Evolutionary conservation across 2,329 filamentous ascomycete genomes (phyloP), one percentile per base, ranked within the genome.

Genomic region (Aspergillus niger): DNA sequence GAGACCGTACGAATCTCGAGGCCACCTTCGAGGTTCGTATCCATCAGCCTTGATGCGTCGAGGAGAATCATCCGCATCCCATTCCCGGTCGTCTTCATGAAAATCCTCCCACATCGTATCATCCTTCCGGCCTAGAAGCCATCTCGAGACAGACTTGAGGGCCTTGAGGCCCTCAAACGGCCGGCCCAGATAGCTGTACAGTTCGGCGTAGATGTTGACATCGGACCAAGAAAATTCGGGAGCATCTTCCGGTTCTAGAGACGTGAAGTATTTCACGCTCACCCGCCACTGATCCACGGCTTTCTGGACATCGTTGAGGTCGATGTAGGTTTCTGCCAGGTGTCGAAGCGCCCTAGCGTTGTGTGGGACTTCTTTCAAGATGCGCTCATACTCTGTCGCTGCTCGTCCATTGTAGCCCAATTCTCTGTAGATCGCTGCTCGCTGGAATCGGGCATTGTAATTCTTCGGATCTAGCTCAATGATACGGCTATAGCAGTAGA

Each of bases 41-140:
- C 84, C 84, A 2, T 84, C 75, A 5, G 91, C 83, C 59, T 83
- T 76, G 2, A 80, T 74, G 59, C 93, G 87, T 62, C 95, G 81
- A 11, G 85, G 88, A 20, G 83, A 81, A 70, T 92, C 86, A 48
- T 88, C 84, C 5, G 85, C 77, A 73, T 99, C 95, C 86, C 92
- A 99, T 77, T 99, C 95, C 59, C 92, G 85, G 73, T 97, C 92
- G 72, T 97, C 91, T 5, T 85, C 81, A 30, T 84, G 80, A 65
- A 84, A 82, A 8, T 82, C 73, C 60, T 96, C 89, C 95, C 95
- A 99, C 69, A 87, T 91, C 0, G 70, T 75, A 73, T 99, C 93
- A 4, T 84, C 80, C 38, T 83, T 80, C 52, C 95, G 87, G 8
- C 91, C 91, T 41, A 97, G 81, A 57, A 97, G 82, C 92, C 92